Base-by-base conservation (phyloP, 1,284 basidiomycete species). In the Vanrija humicola region DNA sequence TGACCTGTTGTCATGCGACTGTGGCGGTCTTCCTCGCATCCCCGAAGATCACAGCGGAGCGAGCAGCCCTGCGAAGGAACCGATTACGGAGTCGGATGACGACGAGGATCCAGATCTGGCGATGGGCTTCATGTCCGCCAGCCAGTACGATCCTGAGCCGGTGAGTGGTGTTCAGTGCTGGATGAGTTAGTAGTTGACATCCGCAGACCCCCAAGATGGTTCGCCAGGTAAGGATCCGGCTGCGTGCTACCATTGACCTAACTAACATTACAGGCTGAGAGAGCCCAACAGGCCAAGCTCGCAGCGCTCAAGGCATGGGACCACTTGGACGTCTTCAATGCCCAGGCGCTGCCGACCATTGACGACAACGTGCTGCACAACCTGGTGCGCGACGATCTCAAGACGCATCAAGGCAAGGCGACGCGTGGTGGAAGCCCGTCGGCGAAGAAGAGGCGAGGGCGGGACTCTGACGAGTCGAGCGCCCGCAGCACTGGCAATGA, bases 221-320 rank as follows among this genome's bases (percentile, higher is more conserved):
- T 9, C 78, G 80, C 46, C 82, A 82, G 69, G 74, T 79, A 47
- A 83, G 86, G 19, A 39, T 57, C 40, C 8, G 47, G 26, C 28
- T 23, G 21, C 40, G 49, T 28, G 19, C 1, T 16, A 3, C 21
- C 3, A 15, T 5, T 8, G 6, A 29, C 10, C 2, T 9, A n/a
- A 16, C 48, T 50, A 16, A 52, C 43, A 18, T 40, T 1, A 12
- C 23, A 55, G 54, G 43, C 42, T 1, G 48, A 50, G 14, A 44
- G 40, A 10, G 88, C 86, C 68, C 88, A 88, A 77, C 85, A 85
- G 63, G 82, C 81, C 4, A 89, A 84, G 57, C 82, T 98, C 14
- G 88, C 89, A 3, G 83, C 89, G 1, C 80, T 98, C 38, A 86
- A 86, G 54, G 84, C 89, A 66, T 98, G 93, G 93, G 86, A 82